These are phyloP conservation scores for Neurospora hispaniola DNA, from an alignment of 495 filamentous ascomycete genomes.

Conservation along the genomic window DNA sequence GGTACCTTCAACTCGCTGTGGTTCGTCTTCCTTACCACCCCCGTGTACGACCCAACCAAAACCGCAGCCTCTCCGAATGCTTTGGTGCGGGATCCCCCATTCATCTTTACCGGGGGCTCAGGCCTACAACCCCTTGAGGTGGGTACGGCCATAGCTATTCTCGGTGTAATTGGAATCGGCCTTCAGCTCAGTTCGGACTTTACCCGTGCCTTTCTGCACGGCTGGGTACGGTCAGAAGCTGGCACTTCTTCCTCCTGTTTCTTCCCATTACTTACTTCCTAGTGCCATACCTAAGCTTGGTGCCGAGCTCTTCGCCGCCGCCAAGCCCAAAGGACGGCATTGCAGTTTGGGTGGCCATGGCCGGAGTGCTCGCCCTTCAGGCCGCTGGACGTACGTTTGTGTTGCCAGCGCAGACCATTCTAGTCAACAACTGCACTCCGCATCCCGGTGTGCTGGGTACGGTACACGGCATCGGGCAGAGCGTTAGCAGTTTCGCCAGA, in stretches of 20 bases:
- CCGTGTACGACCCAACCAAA: conserved; percentile 48
- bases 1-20: conserved; percentile 78
- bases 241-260: conserved; percentile 54
- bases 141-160: conserved; percentile 66
- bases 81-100: conserved; percentile 42
- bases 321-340: conserved; percentile 54
- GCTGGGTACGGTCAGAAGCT: conserved; percentile 58
- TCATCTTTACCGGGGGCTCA: conserved; percentile 72
- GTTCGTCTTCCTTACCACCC: conserved; percentile 76
- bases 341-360: conserved; percentile 58
- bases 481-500: conserved; percentile 55
- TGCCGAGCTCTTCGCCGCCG: conserved; percentile 50
- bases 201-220: conserved; percentile 61
- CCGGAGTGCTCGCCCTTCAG: conserved; percentile 57
- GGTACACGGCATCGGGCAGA: conserved; percentile 73
- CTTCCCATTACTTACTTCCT: conserved; percentile 68
- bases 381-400: conserved; percentile 76
- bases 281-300: conserved; percentile 60
- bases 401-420: conserved; percentile 62
- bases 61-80: conserved; percentile 17
- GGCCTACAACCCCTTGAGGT: conserved; percentile 65
- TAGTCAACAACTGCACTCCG: conserved; percentile 76
- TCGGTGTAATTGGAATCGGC: conserved; percentile 65
- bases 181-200: conserved; percentile 68
- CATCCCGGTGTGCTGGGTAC: conserved; percentile 73